These are phyloP conservation scores for Fusarium buharicum DNA, from an alignment of 2,329 filamentous ascomycete species.

Conservation along the genomic window DNA sequence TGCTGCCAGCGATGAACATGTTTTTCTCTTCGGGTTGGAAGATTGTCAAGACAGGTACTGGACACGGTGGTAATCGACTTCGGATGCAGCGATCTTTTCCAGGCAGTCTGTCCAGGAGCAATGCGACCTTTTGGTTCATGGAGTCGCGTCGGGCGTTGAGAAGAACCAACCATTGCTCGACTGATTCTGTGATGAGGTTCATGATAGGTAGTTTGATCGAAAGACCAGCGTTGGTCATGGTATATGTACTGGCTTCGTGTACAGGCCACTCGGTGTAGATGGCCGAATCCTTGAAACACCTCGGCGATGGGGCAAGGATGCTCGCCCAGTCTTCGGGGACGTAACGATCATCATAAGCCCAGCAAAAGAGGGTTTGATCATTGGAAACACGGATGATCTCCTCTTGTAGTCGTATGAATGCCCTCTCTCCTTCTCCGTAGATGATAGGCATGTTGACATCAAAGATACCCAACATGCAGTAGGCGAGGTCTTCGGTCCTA, in stretches of 20 bases:
- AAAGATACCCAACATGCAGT: constrained; percentile 26
- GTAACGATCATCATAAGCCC: constrained; percentile 18
- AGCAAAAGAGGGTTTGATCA: constrained; percentile 24
- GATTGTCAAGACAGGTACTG: background rate
- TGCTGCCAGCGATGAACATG: constrained; percentile 21
- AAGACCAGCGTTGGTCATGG: constrained; percentile 17
- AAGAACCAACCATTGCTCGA: constrained; percentile 24
- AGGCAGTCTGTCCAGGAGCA: constrained; percentile 7
- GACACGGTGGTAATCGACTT: constrained; percentile 4
- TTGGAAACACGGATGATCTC: constrained; percentile 27
- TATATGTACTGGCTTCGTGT: constrained; percentile 23
- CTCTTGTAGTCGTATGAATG: constrained; percentile 18
- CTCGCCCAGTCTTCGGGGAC: constrained; percentile 26
- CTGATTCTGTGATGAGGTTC: constrained; percentile 25
- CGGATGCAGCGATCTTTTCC: constrained; percentile 26
- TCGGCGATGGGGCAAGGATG: constrained; percentile 13
- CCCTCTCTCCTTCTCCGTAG: constrained; percentile 21
- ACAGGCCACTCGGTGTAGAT: constrained; percentile 25
- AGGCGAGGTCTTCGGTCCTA: constrained; percentile 18
- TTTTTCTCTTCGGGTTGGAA: constrained; percentile 15
- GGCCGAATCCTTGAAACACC: constrained; percentile 12
- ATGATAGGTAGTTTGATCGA: constrained; percentile 19
- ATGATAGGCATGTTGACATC: constrained; percentile 30
- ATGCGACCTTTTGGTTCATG: constrained; percentile 21
- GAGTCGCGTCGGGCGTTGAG: constrained; percentile 22